These are phyloP conservation scores for Phanerochaete carnosa DNA, from an alignment of 768 basidiomycete genomes.

Conservation along the genomic window DNA sequence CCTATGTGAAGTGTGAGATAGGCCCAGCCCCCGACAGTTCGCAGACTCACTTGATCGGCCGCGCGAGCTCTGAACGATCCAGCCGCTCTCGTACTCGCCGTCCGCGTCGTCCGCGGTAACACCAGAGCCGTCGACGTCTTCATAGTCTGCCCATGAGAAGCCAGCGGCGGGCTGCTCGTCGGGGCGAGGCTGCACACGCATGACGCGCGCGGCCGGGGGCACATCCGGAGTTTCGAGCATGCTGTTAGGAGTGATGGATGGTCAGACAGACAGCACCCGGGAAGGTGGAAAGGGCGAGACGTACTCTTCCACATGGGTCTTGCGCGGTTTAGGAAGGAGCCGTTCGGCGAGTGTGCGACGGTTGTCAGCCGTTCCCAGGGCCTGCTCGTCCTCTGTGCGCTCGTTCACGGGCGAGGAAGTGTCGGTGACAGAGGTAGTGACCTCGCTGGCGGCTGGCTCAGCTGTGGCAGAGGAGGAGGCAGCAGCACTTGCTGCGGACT, in stretches of 20 bases:
- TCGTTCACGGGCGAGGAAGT: slow-evolving; percentile 33
- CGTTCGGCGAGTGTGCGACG: slow-evolving; percentile 55
- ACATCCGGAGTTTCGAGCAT: slow-evolving; percentile 61
- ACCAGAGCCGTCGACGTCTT: slow-evolving; percentile 46
- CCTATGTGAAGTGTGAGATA: slow-evolving; percentile 8
- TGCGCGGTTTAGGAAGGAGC: slow-evolving; percentile 58
- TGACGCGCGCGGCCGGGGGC: slow-evolving; percentile 57
- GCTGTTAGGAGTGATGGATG: slow-evolving; percentile 39
- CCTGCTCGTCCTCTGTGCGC: slow-evolving; percentile 27
- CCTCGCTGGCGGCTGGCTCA: slow-evolving; percentile 45
- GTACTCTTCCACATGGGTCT: slow-evolving; percentile 71
- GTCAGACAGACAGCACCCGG: slow-evolving; percentile 6
- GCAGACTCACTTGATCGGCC: slow-evolving; percentile 30
- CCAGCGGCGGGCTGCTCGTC: slow-evolving; percentile 59
- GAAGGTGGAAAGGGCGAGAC: slow-evolving; percentile 22
- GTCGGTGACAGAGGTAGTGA: slow-evolving; percentile 41
- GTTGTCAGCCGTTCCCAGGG: slow-evolving; percentile 13
- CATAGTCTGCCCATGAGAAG: slow-evolving; percentile 77
- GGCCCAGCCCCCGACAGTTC: background rate
- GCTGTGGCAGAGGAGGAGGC: slow-evolving; percentile 11
- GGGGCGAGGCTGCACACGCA: slow-evolving; percentile 60
- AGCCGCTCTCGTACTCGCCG: slow-evolving; percentile 70
- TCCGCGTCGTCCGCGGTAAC: slow-evolving; percentile 54
- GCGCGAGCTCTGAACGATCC: slow-evolving; percentile 71
- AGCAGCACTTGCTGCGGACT: slow-evolving; percentile 3